Conservation (phyloP, 2,329 filamentous ascomycete species). For the Xylaria multiplex region DNA sequence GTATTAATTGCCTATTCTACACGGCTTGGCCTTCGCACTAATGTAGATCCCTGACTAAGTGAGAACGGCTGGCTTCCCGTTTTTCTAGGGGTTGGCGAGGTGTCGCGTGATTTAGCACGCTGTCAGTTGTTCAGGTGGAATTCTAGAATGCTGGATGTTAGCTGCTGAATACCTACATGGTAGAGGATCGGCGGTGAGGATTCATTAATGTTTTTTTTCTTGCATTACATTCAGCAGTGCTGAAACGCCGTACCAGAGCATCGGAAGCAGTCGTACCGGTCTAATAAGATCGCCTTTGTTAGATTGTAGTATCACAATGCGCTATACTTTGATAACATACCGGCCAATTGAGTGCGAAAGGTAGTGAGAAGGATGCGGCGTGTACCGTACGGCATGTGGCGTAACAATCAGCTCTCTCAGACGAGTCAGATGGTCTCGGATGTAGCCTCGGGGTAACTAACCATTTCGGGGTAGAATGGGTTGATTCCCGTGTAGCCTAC, state of each 20-base stretch:
- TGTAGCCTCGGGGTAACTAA: conserved; percentile 26
- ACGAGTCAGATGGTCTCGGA: background rate
- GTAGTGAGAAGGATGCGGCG: too few relatives aligned
- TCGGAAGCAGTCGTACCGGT: background rate
- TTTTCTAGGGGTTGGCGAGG: conserved; percentile 2
- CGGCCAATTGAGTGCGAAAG: too few relatives aligned
- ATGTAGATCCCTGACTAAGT: background rate
- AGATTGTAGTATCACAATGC: background rate
- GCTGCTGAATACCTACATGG: background rate
- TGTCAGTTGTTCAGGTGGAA: background rate
- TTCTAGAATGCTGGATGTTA: background rate
- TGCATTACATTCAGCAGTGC: too few relatives aligned
- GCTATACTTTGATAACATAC: background rate
- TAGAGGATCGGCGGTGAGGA: background rate
- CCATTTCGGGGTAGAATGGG: conserved; percentile 11
- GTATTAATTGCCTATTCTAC: background rate
- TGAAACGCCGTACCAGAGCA: background rate
- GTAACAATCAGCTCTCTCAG: too few relatives aligned
- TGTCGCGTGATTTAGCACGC: conserved; percentile 15
- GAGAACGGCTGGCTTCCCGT: conserved; percentile 1
- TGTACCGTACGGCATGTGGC: too few relatives aligned
- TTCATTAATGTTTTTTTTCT: background rate
- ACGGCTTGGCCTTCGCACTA: background rate
- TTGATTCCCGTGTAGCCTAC: background rate
- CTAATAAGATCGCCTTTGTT: background rate